phyloP scores from a whole-genome alignment of 1,139 yeast species.

The Nadsonia commutata region DNA sequence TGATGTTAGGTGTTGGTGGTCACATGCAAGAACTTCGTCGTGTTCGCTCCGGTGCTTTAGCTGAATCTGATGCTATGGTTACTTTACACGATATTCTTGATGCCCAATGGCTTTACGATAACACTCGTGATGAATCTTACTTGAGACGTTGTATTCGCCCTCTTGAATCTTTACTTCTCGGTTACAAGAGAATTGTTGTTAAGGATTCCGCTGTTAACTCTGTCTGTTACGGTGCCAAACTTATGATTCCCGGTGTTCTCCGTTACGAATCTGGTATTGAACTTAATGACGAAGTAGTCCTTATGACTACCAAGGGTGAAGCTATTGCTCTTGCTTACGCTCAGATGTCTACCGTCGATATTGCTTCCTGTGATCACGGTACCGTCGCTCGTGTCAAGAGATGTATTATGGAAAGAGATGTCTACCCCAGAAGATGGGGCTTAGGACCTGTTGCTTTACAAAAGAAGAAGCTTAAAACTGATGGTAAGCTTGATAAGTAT shows the following conservation, averaged over 20 bases:
- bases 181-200: slow-evolving; percentile 93
- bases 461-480: slow-evolving; percentile 96
- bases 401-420: slow-evolving; percentile 98
- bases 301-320: slow-evolving; percentile 98
- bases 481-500: slow-evolving; percentile 90
- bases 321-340: slow-evolving; percentile 98
- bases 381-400: slow-evolving; percentile 97
- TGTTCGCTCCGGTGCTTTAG: slow-evolving; percentile 93
- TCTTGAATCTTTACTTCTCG: slow-evolving; percentile 79
- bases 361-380: slow-evolving; percentile 95
- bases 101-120: slow-evolving; percentile 96
- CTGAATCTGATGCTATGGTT: slow-evolving; percentile 82
- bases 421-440: slow-evolving; percentile 99
- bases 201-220: slow-evolving; percentile 98
- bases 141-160: slow-evolving; percentile 91
- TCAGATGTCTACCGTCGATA: slow-evolving; percentile 96
- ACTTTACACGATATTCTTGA: slow-evolving; percentile 94
- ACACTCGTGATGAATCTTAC: slow-evolving; percentile 92
- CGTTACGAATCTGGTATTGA: slow-evolving; percentile 98
- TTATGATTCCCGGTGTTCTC: slow-evolving; percentile 95
- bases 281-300: slow-evolving; percentile 91
- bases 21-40: slow-evolving; percentile 99
- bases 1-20: slow-evolving; percentile 96
- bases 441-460: slow-evolving; percentile 96
- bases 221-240: slow-evolving; percentile 96